These are phyloP conservation scores for Epicoccum nigrum DNA, from an alignment of 2,329 filamentous ascomycete species.

Conservation along the genomic window DNA sequence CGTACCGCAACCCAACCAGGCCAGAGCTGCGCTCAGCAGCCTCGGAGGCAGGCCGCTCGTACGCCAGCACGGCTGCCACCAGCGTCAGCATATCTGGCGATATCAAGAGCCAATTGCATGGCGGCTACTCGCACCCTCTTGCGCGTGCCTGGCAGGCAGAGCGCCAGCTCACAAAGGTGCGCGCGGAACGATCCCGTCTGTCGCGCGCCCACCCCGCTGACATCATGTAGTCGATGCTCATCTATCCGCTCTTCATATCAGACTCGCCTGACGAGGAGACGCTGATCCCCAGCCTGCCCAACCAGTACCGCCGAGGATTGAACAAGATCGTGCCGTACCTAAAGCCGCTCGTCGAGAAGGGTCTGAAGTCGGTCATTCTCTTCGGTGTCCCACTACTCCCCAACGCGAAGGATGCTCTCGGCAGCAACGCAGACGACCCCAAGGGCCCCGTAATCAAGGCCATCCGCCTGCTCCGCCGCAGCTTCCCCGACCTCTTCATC, in stretches of 20 bases:
- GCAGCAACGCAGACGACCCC: constrained; percentile 90
- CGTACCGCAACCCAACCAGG: constrained; percentile 52
- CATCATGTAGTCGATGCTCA: constrained; percentile 83
- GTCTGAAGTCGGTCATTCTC: constrained; percentile 88
- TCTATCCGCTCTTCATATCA: constrained; percentile 95
- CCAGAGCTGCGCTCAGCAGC: constrained; percentile 53
- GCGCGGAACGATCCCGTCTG: constrained; percentile 10
- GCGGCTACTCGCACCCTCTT: constrained; percentile 59
- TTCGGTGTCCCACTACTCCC: constrained; percentile 90
- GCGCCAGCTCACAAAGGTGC: constrained; percentile 58
- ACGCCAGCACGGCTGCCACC: constrained; percentile 59
- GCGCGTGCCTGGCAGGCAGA: constrained; percentile 60
- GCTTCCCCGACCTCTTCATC: constrained; percentile 91
- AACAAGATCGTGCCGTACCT: constrained; percentile 86
- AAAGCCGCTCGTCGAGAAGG: constrained; percentile 84
- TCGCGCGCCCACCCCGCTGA: constrained; percentile 26
- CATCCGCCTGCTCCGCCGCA: constrained; percentile 81
- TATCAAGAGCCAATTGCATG: constrained; percentile 59
- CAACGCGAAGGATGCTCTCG: constrained; percentile 85
- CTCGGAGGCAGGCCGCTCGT: constrained; percentile 56
- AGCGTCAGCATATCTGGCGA: constrained; percentile 60
- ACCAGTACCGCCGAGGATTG: constrained; percentile 85
- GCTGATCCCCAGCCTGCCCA: constrained; percentile 86
- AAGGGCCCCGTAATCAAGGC: constrained; percentile 87
- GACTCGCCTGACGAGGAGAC: constrained; percentile 93